Evolutionary conservation across 2,329 filamentous ascomycete genomes (phyloP).

Genomic region (Trichoderma sp.): DNA sequence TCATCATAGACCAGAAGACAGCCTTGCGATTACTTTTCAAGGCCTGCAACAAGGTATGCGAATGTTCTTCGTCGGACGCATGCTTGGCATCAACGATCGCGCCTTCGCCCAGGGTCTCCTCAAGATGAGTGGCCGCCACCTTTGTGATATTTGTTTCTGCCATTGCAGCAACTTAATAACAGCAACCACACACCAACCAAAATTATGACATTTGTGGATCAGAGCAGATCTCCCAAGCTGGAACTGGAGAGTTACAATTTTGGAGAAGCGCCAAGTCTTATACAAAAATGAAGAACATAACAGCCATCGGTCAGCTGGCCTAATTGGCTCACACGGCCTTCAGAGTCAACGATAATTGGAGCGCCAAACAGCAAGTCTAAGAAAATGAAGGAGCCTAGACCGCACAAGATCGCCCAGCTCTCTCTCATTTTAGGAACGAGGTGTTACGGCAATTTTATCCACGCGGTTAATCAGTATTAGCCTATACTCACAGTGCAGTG

Average conservation of each 20-base stretch:
- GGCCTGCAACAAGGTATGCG: slow-evolving; percentile 17
- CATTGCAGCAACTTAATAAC: neutral
- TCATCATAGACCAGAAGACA: slow-evolving; percentile 36
- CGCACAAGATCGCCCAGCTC: neutral
- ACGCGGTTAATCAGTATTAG: slow-evolving; percentile 6
- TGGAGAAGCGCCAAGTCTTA: neutral
- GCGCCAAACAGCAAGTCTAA: neutral
- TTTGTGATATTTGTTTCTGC: slow-evolving; percentile 9
- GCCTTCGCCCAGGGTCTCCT: slow-evolving; percentile 11
- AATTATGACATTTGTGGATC: neutral
- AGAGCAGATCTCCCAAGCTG: neutral
- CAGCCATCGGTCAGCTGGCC: neutral
- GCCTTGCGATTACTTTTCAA: slow-evolving; percentile 35
- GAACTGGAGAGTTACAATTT: neutral
- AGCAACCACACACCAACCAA: neutral
- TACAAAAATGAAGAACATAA: neutral
- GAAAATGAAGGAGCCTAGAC: neutral
- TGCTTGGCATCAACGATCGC: slow-evolving; percentile 14
- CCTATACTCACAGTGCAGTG: neutral
- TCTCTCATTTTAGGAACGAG: neutral
- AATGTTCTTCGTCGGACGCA: slow-evolving; percentile 14
- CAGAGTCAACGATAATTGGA: neutral
- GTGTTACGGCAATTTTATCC: neutral
- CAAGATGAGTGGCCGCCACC: slow-evolving; percentile 1
- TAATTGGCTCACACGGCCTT: neutral